phyloP scores from a whole-genome alignment of 1,284 basidiomycete species.

The Neolentinus lepideus region DNA sequence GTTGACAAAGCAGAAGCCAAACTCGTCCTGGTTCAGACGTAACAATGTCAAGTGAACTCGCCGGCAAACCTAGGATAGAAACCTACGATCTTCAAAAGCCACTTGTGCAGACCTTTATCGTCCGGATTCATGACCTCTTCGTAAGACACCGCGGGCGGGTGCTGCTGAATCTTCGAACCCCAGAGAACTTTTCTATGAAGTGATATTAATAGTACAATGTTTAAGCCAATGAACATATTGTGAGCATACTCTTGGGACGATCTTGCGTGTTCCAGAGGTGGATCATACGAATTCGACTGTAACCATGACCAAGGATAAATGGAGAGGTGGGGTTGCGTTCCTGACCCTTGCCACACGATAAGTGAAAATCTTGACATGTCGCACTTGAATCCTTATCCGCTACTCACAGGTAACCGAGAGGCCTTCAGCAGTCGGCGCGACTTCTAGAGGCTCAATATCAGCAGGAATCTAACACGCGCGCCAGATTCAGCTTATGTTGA shows the following conservation, averaged over 20 bases:
- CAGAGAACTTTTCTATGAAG: conserved; percentile 65
- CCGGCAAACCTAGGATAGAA: neutral
- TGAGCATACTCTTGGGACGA: neutral
- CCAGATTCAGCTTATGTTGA: neutral
- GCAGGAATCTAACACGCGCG: conserved; percentile 56
- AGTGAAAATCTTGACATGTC: conserved; percentile 4
- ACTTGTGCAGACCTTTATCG: conserved; percentile 69
- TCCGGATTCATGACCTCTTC: conserved; percentile 67
- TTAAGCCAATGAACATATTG: neutral
- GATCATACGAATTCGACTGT: conserved; percentile 68
- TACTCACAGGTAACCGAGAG: conserved; percentile 61
- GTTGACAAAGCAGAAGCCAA: conserved; percentile 85
- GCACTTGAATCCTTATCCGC: neutral
- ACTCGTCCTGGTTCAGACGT: conserved; percentile 52
- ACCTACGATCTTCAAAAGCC: conserved; percentile 79
- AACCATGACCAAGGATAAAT: conserved; percentile 88
- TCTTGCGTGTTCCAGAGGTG: conserved; percentile 27
- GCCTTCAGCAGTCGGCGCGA: conserved; percentile 57
- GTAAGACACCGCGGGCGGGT: conserved; percentile 74
- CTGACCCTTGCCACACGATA: conserved; percentile 41
- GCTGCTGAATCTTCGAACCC: conserved; percentile 71
- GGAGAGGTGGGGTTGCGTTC: conserved; percentile 59
- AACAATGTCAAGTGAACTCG: neutral
- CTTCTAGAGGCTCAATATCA: conserved; percentile 61
- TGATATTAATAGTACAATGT: neutral